Evolutionary conservation across 106 monocot species (phyloP), one percentile per base, ranked within the genome.

Genomic region (Allium cepa): DNA sequence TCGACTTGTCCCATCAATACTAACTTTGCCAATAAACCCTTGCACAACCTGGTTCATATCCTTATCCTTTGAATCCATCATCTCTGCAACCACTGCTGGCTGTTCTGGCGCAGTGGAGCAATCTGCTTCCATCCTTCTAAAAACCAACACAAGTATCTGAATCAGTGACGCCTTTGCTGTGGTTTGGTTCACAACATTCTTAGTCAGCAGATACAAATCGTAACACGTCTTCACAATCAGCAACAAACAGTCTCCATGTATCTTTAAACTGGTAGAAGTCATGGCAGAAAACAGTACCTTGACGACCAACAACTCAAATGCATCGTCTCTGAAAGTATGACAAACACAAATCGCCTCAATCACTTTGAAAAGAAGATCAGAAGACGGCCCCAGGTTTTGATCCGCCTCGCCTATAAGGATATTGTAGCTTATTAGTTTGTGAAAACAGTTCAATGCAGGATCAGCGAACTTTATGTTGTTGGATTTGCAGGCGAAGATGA

Each of bases 121-220:
- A 61, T 99, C 97, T 1, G 97, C 97, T 84, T 99, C 97, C 97
- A 99, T 99, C 17, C 97, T 77, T 10, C 97, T 77, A 68, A 99
- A 99, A 9, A 99, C 89, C 11, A 99, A 89, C 27, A 99, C 89
- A 46, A 99, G 89, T 89, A 99, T 99, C 87, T 99, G 97, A 65
- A 92, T 87, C 48, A 99, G 77, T 4, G 92, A 99, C 10, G 97
- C 97, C 82, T 92, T 92, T 22, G 97, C 97, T 8, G 97, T 92
- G 28, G 92, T 87, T 81, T 99, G 92, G 56, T 92, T 92, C 17
- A 92, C 89, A 13, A 73, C 57, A 53, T 75, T 87, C 64, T 79
- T 78, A 70, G 80, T 83, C 3, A 77, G 74, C 26, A 92, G 75
- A 59, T 92, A 99, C 53, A 99, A 66, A 64, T 99, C 97, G 64